These are phyloP conservation scores for Podospora anserina DNA, from an alignment of 495 filamentous ascomycete species.

Conservation along the genomic window DNA sequence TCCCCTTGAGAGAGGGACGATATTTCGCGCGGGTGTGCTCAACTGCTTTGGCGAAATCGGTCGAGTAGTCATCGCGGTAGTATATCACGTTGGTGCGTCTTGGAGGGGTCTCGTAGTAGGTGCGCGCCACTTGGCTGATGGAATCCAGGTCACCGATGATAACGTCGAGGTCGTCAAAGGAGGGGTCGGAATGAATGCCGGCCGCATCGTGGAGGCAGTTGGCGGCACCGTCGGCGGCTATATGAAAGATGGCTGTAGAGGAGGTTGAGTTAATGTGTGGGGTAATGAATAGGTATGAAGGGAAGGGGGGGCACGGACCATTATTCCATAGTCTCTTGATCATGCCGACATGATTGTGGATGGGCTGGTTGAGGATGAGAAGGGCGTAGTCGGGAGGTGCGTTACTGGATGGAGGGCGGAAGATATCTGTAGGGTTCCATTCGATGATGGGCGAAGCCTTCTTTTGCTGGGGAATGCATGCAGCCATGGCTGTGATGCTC, in stretches of 20 bases:
- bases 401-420: constrained; percentile 7
- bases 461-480: background rate
- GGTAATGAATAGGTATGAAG: too few relatives aligned
- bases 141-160: constrained; percentile 94
- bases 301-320: constrained; percentile 42
- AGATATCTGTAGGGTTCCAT: constrained; percentile 53
- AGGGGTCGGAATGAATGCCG: constrained; percentile 16
- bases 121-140: constrained; percentile 52
- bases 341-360: constrained; percentile 51
- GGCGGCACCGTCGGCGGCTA: constrained; percentile 90
- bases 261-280: constrained; percentile 11
- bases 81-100: constrained; percentile 55
- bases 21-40: constrained; percentile 34
- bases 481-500: background rate
- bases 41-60: constrained; percentile 67
- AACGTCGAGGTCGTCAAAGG: constrained; percentile 52
- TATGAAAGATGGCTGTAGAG: constrained; percentile 49
- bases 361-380: constrained; percentile 69
- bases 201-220: constrained; percentile 69
- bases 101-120: constrained; percentile 55
- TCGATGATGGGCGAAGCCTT: constrained; percentile 25
- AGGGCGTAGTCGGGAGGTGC: constrained; percentile 40
- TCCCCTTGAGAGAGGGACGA: background rate
- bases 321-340: constrained; percentile 54
- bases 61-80: constrained; percentile 76